These are phyloP conservation scores for Acorus gramineus DNA, from an alignment of 106 monocot genomes.

Conservation along the genomic window DNA sequence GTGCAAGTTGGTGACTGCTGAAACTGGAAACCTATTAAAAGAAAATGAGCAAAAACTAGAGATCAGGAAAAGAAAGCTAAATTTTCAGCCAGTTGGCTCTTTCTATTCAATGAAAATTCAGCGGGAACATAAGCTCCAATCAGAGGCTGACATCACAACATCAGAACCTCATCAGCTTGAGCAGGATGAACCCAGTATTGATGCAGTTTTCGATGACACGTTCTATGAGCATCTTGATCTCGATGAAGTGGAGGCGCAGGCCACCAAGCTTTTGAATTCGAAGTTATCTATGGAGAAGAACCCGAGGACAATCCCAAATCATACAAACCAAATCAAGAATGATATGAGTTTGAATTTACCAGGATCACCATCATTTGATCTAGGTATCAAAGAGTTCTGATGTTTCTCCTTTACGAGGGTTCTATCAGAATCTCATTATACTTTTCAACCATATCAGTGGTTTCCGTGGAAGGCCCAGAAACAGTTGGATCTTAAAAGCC, in stretches of 20 bases:
- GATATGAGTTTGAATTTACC: conserved; percentile 7
- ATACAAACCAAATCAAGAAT: conserved; percentile 3
- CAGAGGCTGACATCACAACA: conserved; percentile 2
- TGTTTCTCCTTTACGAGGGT: too few species aligned
- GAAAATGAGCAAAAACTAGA: conserved; percentile 29
- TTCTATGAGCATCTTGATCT: conserved; percentile 77
- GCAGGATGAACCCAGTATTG: not conserved
- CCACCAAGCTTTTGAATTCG: conserved; percentile 46
- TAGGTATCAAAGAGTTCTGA: conserved; percentile 35
- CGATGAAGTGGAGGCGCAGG: conserved; percentile 85
- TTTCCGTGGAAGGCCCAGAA: too few species aligned
- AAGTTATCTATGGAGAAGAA: not conserved
- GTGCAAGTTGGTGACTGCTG: conserved; percentile 8
- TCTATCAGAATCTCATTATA: too few species aligned
- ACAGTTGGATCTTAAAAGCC: too few species aligned
- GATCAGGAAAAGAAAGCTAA: conserved; percentile 74
- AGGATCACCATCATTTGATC: conserved; percentile 61
- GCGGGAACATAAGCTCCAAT: not conserved
- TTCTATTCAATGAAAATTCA: conserved; percentile 1
- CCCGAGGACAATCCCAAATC: not conserved
- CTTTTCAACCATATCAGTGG: not conserved
- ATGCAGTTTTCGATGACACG: conserved; percentile 44
- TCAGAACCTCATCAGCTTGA: not conserved
- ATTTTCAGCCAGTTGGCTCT: conserved; percentile 28
- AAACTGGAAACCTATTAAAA: conserved; percentile 4